These are phyloP conservation scores for Fusarium sp. DNA, from an alignment of 2,329 filamentous ascomycete species.

Conservation along the genomic window DNA sequence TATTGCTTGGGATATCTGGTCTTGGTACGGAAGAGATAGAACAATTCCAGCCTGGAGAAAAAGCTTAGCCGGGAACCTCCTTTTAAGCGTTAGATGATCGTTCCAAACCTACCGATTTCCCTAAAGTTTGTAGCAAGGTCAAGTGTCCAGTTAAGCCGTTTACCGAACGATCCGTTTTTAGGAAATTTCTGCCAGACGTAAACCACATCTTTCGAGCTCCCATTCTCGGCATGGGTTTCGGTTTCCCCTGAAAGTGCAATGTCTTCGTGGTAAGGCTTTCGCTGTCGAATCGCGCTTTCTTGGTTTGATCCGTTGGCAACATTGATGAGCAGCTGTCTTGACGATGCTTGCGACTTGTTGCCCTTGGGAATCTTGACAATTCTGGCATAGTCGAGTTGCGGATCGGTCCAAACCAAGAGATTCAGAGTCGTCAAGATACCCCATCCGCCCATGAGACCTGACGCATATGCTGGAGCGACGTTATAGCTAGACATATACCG, in stretches of 20 bases:
- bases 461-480: constrained; percentile 59
- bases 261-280: constrained; percentile 13
- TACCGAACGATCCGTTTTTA: constrained; percentile 55
- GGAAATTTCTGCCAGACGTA: constrained; percentile 72
- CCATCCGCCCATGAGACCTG: constrained; percentile 62
- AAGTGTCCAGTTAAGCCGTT: constrained; percentile 64
- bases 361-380: constrained; percentile 49
- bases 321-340: not conserved
- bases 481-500: constrained; percentile 59
- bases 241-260: not conserved
- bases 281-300: constrained; percentile 25
- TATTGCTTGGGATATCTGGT: constrained; percentile 50
- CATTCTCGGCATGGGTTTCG: not conserved
- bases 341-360: not conserved
- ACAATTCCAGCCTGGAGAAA: constrained; percentile 63
- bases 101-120: constrained; percentile 56
- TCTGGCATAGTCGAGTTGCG: constrained; percentile 66
- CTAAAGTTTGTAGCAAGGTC: constrained; percentile 66
- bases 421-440: constrained; percentile 59
- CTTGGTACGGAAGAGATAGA: constrained; percentile 61
- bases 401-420: constrained; percentile 62
- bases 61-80: not conserved
- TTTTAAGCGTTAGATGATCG: not conserved
- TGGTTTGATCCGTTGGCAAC: not conserved
- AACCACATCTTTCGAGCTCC: constrained; percentile 48